Evolutionary conservation across 306 rosid species (phyloP), one percentile per base, ranked within the genome.

Genomic region (Fragaria iinumae): DNA sequence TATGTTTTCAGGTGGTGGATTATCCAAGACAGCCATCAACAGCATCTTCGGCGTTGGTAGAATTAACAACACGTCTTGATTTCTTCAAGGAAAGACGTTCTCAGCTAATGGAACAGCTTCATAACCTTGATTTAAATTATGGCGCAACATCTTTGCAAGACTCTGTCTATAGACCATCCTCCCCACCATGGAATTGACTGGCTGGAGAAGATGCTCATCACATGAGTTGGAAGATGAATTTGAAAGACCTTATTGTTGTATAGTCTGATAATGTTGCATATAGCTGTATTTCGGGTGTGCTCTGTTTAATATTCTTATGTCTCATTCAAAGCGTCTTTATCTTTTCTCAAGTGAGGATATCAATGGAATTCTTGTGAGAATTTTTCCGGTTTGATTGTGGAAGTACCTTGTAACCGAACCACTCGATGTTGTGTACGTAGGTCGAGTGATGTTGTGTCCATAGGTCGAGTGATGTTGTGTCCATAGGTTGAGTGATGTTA

Each of bases 81-180:
- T 96, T 92, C 87, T 96, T 96, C 93, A 96, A 96, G 90, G 99
- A 96, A 84, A 85, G 99, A 72, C 99, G 99, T 53, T 92, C 97
- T 0, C 96, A 96, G 88, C 83, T 96, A 81, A 92, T 96, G 97
- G 99, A 96, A 76, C 99, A 96, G 81, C 99, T 96, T 72, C 99
- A 96, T 84, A 92, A 92, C 87, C 99, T 96, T 17, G 99, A 96
- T 83, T 86, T 93, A 80, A 92, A 89, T 80, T 96, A 92, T 43
- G 97, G 98, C 64, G 82, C 93, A 43, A 77, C 96, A 18, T 84
- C 91, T 79, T 81, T 94, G 27, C 93, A 87, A 87, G 96, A 89
- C 81, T 82, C 89, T 67, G 83, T 85, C 79, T 92, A 84, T 83
- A 96, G 91, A 86, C 93, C 96, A 17, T 80, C 97, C 0, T 93